Evolutionary conservation across 306 rosid species (phyloP).

Genomic region (Casuarina cunninghamiana): DNA sequence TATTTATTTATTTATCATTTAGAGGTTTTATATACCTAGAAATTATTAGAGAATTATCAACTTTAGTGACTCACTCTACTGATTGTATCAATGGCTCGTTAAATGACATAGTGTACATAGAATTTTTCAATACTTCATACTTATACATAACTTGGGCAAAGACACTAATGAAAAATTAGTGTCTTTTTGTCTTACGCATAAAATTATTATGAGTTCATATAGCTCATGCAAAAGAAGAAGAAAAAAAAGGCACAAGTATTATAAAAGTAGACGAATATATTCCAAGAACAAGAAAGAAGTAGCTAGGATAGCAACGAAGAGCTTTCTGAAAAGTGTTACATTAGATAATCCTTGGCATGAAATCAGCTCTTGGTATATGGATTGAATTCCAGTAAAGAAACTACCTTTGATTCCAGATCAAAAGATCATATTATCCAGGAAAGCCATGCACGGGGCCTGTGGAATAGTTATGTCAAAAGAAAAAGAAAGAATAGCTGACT

Average conservation of each 20-base stretch:
- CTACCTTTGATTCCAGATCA: background rate
- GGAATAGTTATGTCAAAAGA: background rate
- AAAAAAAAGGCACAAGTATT: background rate
- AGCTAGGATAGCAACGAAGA: background rate
- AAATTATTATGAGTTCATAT: background rate
- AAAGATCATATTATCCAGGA: constrained; percentile 9
- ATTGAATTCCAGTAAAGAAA: background rate
- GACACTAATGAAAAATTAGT: too few relatives aligned
- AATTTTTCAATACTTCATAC: too few relatives aligned
- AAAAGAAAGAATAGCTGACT: constrained; percentile 9
- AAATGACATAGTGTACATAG: too few relatives aligned
- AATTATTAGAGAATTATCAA: too few relatives aligned
- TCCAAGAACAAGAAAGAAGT: background rate
- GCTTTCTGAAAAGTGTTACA: background rate
- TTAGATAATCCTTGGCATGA: background rate
- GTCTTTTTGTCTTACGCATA: too few relatives aligned
- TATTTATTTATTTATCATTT: too few relatives aligned
- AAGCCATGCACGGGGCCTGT: background rate
- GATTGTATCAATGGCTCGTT: too few relatives aligned
- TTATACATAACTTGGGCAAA: too few relatives aligned
- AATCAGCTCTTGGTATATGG: background rate
- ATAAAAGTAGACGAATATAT: background rate
- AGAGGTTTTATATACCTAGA: too few relatives aligned
- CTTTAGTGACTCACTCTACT: too few relatives aligned
- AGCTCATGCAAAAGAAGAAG: background rate